Evolutionary conservation across 2,329 filamentous ascomycete genomes (phyloP), one percentile per base, ranked within the genome.

Genomic region (Beauveria sp.): DNA sequence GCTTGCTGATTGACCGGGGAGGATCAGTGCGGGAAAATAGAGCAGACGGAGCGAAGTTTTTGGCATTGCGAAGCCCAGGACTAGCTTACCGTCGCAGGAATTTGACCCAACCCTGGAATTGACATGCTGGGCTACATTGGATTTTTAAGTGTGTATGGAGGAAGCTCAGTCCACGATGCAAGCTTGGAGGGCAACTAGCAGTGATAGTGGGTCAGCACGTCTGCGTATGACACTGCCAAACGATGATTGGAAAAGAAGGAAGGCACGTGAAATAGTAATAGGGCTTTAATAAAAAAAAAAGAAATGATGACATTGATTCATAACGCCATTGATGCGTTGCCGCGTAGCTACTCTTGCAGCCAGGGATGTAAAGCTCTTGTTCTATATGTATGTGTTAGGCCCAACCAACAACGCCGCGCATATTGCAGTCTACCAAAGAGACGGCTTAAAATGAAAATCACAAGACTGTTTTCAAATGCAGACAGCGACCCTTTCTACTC

Each of bases 41-140:
- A 7, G 34, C 16, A 28, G 34, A 18, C 4, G 4, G 31, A 16
- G 46, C 20, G 1, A 9, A 10, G 6, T 2, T 0, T 8, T 7
- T 6, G 28, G 8, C 14, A 9, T 26, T 50, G 5, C 46, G 14
- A 18, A 18, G 0, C 18, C 24, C 8, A 9, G 49, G 26, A 69
- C 20, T 46, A 63, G 14, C 54, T 75, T 74, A 86, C 85, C 69
- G 84, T 78, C 64, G 81, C 78, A 64, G 84, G 83, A 60, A 87
- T 84, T 71, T 90, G 85, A 68, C 88, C 88, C 73, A 91, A 76
- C 69, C 88, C 88, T 67, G 88, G 88, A 72, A 91, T 88, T 68
- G 88, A 90, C 88, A 90, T 90, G 67, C 56, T 66, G 63, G 63
- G 64, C 70, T 74, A 73, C 73, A 74, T 74, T 60, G 66, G 42